Conservation (phyloP, 352 stramenopile species). For the Phytophthora quininea region DNA sequence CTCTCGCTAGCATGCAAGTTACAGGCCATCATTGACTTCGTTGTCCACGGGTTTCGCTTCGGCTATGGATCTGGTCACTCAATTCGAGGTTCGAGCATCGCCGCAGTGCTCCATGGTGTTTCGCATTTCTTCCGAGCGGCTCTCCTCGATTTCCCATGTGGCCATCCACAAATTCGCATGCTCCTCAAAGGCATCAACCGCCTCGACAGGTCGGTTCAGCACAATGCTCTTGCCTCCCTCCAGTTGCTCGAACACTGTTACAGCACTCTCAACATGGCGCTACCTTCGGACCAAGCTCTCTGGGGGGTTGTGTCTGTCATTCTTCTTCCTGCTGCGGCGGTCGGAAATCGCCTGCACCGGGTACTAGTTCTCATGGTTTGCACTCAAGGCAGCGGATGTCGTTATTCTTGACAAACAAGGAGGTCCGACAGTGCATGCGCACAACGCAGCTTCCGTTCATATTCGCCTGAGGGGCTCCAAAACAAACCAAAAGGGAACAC, state of each 20-base stretch:
- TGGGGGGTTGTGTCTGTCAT: conserved; percentile 14
- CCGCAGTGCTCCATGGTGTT: background rate
- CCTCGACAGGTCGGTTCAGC: background rate
- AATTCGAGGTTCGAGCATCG: background rate
- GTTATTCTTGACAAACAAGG: background rate
- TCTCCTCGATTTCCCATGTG: background rate
- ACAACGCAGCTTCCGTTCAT: conserved; percentile 1
- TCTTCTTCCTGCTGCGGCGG: conserved; percentile 19
- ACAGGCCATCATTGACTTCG: background rate
- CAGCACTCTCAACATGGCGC: background rate
- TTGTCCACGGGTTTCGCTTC: too few relatives aligned
- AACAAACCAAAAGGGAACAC: conserved; percentile 4
- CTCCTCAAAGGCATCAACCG: background rate
- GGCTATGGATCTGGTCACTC: too few relatives aligned
- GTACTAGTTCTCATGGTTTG: conserved; percentile 10
- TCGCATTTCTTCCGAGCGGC: background rate
- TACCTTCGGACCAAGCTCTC: background rate
- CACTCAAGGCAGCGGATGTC: background rate
- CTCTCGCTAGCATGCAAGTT: background rate
- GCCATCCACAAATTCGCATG: background rate
- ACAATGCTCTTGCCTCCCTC: background rate
- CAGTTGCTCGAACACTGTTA: conserved; percentile 1
- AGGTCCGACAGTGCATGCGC: background rate
- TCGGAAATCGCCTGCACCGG: conserved; percentile 9
- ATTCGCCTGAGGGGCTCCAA: conserved; percentile 10